Conservation (phyloP, 2,329 filamentous ascomycete genomes). For the Talaromyces sp. region DNA sequence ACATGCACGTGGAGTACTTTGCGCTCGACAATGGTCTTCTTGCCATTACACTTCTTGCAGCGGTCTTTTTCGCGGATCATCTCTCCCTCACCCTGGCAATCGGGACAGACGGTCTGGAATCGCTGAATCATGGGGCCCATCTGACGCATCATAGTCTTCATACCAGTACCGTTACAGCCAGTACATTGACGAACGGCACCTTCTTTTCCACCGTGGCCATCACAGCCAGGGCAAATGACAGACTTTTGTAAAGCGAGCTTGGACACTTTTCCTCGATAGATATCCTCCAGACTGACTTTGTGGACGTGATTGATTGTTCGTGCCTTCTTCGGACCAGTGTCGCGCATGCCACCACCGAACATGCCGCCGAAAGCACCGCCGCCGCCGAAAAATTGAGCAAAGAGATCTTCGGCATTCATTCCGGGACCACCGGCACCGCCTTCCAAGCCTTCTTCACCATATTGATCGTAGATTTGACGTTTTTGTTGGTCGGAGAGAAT, state of each 20-base stretch:
- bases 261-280: conserved; percentile 96
- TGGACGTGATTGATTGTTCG: conserved; percentile 97
- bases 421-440: conserved; percentile 70
- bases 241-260: conserved; percentile 97
- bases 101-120: conserved; percentile 97
- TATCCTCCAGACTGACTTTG: conserved; percentile 95
- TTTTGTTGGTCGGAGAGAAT: conserved; percentile 88
- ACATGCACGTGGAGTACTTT: conserved; percentile 98
- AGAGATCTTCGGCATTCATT: conserved; percentile 94
- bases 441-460: conserved; percentile 94
- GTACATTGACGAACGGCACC: conserved; percentile 91
- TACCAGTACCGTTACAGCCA: conserved; percentile 87
- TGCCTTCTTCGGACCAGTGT: conserved; percentile 80
- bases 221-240: conserved; percentile 91
- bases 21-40: conserved; percentile 96
- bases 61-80: conserved; percentile 94
- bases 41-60: conserved; percentile 93
- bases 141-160: conserved; percentile 99
- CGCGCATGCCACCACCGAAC: conserved; percentile 72
- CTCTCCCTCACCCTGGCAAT: conserved; percentile 96
- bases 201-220: conserved; percentile 92
- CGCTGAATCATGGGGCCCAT: conserved; percentile 99
- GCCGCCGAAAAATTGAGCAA: conserved; percentile 91
- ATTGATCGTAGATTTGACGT: conserved; percentile 89
- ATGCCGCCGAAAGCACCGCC: conserved; percentile 69